Percentiles rank a stretch among this genome's conserved stretches.
phyloP scores from a whole-genome alignment of 2,329 filamentous ascomycete species.

The Fusarium devonianum region DNA sequence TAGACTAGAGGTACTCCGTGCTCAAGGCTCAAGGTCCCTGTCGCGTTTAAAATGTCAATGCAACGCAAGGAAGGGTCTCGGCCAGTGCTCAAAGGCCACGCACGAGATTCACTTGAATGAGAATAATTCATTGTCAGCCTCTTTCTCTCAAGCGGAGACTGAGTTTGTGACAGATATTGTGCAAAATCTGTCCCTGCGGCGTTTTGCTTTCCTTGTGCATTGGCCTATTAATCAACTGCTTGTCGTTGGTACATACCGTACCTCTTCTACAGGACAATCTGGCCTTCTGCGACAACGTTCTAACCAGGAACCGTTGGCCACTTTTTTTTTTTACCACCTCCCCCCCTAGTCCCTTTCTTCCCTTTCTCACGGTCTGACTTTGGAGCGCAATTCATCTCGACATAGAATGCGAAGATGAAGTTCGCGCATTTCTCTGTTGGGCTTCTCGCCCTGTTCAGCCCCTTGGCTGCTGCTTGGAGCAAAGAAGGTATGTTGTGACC shows the following conservation, averaged over 20 bases:
- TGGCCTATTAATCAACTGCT: conserved; percentile 1
- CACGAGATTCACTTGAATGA: conserved; percentile 2
- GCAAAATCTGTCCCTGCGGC: conserved; percentile 7
- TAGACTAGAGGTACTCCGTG: neutral
- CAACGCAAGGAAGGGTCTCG: conserved; percentile 7
- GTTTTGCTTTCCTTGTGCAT: conserved; percentile 25
- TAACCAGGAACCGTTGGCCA: conserved; percentile 17
- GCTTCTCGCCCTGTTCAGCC: conserved; percentile 71
- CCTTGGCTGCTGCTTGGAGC: conserved; percentile 77
- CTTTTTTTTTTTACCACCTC: neutral
- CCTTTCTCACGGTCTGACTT: neutral
- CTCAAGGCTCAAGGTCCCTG: no score
- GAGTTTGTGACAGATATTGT: neutral
- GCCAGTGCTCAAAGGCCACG: conserved; percentile 9
- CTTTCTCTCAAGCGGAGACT: neutral
- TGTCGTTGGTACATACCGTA: neutral
- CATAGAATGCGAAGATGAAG: conserved; percentile 70
- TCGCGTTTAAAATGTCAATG: neutral
- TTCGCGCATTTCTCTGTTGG: conserved; percentile 70
- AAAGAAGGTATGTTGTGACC: conserved; percentile 73
- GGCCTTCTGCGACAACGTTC: conserved; percentile 31
- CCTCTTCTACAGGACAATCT: conserved; percentile 32
- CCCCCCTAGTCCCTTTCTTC: conserved; percentile 2
- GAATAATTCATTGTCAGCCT: neutral
- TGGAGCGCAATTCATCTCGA: neutral